Evolutionary conservation across 768 basidiomycete genomes (phyloP), one percentile per base, ranked within the genome.

Genomic region (Hortiboletus campestris): DNA sequence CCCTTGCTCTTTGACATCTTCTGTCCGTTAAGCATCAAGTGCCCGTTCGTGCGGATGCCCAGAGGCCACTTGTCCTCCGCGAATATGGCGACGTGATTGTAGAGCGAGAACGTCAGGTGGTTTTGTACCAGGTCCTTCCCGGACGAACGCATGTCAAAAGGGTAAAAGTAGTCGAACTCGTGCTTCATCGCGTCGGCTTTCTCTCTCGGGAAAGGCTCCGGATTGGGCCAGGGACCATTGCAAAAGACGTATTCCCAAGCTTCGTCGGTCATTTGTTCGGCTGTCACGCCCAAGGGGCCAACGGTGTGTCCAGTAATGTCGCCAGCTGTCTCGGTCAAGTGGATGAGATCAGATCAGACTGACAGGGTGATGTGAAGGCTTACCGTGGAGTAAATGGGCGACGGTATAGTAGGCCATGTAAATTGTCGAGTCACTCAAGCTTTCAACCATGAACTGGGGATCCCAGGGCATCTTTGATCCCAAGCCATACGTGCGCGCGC

Each of bases 341-440:
- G 22, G 47, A 25, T 59, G 34, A 70, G 52, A 55, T 53, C 22
- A 53, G 36, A 49, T 46, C 38, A 51, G 34, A 36, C 8, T 12
- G 6, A 32, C 16, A 32, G 2, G 1, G 16, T 20, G 2, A 20
- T 25, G n/a, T 20, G 36, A 22, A 34, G 25, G 34, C 85, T n/a
- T 63, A 91, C 94, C 85, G 60, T 99, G 97, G 55, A 99, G 76
- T 32, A 95, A 75, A 71, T 98, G 88, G 6, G 94, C 81, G 42
- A 99, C 84, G 6, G 97, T 97, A 75, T 98, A 98, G 76, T 98
- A 99, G 40, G 88, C 82, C 95, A 97, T 98, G 76, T 99, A 99
- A 69, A 98, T 88, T 10, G 96, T 98, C 8, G 96, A 98, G 73
- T 99, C 97, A 62, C 91, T 95, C 69, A 98, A 74, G 61, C 91